These are phyloP conservation scores for Solanum phureja DNA, from an alignment of 257 asterid genomes.

Conservation along the genomic window DNA sequence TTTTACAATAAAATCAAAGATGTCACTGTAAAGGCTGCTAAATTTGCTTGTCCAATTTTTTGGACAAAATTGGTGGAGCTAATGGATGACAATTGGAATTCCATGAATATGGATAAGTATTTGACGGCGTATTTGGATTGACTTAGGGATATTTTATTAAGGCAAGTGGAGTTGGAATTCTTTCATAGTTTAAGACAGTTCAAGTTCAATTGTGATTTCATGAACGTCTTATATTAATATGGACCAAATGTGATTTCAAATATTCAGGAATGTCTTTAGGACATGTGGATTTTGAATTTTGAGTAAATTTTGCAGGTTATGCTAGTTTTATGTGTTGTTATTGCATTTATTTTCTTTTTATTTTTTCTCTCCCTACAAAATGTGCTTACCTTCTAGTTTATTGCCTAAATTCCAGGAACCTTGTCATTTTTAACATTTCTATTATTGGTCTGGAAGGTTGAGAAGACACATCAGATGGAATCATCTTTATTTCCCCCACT, in stretches of 20 bases:
- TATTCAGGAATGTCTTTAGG: background rate
- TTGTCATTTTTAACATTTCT: background rate
- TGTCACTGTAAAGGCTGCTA: background rate
- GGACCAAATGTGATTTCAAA: background rate
- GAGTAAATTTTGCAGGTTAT: background rate
- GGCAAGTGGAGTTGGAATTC: background rate
- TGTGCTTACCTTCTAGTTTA: background rate
- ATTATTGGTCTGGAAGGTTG: background rate
- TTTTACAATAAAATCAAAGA: background rate
- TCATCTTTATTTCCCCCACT: slow-evolving; percentile 5
- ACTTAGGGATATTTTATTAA: background rate
- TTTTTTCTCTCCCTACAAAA: background rate
- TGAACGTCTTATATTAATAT: background rate
- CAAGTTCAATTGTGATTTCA: background rate
- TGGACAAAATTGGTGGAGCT: background rate
- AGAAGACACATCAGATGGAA: background rate
- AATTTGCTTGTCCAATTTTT: background rate
- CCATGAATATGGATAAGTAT: background rate
- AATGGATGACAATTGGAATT: background rate
- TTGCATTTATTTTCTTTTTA: background rate
- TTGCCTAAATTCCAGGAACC: background rate
- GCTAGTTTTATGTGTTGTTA: background rate
- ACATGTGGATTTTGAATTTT: background rate
- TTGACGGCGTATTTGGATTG: background rate
- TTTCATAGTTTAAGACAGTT: background rate